These are phyloP conservation scores for Panicum miliaceum DNA, from an alignment of 176 grass and related monocot genomes.

Conservation along the genomic window DNA sequence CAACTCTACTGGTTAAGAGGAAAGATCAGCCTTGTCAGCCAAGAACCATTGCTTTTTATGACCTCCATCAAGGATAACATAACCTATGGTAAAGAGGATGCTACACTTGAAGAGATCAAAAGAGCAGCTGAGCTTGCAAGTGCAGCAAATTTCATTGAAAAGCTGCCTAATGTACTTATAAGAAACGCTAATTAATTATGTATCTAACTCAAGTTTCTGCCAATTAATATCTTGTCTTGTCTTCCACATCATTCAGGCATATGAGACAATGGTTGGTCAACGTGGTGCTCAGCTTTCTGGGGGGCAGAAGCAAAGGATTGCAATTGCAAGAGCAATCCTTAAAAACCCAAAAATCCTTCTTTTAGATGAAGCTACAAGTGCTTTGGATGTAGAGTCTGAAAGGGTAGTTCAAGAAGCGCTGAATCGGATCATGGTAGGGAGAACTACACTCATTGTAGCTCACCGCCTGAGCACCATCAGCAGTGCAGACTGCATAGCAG, in stretches of 20 bases:
- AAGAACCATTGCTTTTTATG: slow-evolving; percentile 82
- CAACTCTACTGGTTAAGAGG: slow-evolving; percentile 71
- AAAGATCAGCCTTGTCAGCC: slow-evolving; percentile 78
- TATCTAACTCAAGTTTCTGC: background rate
- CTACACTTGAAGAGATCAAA: slow-evolving; percentile 76
- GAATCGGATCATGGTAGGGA: slow-evolving; percentile 70
- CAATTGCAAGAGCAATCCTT: slow-evolving; percentile 70
- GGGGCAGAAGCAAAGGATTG: slow-evolving; percentile 81
- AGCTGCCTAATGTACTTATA: slow-evolving; percentile 65
- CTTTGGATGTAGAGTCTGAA: slow-evolving; percentile 74
- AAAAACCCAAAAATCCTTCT: slow-evolving; percentile 65
- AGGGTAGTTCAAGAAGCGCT: slow-evolving; percentile 74
- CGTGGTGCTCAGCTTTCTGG: slow-evolving; percentile 68
- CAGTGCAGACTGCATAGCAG: slow-evolving; percentile 71
- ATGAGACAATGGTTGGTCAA: slow-evolving; percentile 72
- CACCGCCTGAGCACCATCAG: slow-evolving; percentile 84
- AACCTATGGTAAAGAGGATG: slow-evolving; percentile 73
- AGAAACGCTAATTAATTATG: slow-evolving; percentile 33
- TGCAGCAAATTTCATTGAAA: slow-evolving; percentile 74
- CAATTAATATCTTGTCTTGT: slow-evolving; percentile 11
- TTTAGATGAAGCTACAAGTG: slow-evolving; percentile 81
- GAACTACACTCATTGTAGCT: slow-evolving; percentile 84
- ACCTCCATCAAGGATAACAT: slow-evolving; percentile 82
- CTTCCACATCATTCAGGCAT: slow-evolving; percentile 45
- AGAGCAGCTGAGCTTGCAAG: slow-evolving; percentile 77